Evolutionary conservation across 176 grass and related monocot species (phyloP), one percentile per base, ranked within the genome.

Genomic region (Areca catechu): DNA sequence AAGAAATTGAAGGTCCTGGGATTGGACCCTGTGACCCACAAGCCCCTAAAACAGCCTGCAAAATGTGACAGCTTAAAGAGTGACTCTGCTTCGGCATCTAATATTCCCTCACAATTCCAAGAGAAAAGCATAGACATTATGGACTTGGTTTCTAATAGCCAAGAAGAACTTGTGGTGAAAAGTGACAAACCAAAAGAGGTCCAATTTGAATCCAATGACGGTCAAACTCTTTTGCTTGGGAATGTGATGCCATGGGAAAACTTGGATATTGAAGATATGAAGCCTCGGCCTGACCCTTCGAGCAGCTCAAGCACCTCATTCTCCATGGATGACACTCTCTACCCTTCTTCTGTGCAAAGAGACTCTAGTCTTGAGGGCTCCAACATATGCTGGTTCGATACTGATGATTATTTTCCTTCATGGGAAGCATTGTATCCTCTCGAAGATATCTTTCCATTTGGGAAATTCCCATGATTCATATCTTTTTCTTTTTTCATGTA

Each of bases 1-100:
- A 77, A 70, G 74, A 77, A 60, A 60, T 48, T 77, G 17, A 43
- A 68, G 17, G 34, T 62, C 57, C 51, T 70, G 12, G 74, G 74
- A n/a, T 43, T 77, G 17, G 65, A 77, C 49, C 56, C 74, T 0
- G 16, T 18, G 7, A 77, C 65, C 43, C 57, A 70, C 16, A 34
- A 29, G 23, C 22, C 52, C 17, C n/a, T 53, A 1, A 1, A 54
- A 17, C 16, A 29, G 49, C 24, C 63, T 19, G 20, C 22, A 14
- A 50, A 50, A 12, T 12, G 34, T 43, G 34, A 12, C 34, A 0
- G 34, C 34, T 2, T 43, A 43, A 43, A 1, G 34, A 43, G 34
- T 10, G 34, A 43, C 34, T 43, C 9, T 43, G 34, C 7, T 12
- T 43, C 34, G 14, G 34, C 12, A 43, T 12, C 34, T 12, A 12